A percentile compares a stretch with the other conserved stretches of the same genome.
Evolutionary conservation across 805 yeast genomes (phyloP).

Genomic region (Debaryomyces maramus): DNA sequence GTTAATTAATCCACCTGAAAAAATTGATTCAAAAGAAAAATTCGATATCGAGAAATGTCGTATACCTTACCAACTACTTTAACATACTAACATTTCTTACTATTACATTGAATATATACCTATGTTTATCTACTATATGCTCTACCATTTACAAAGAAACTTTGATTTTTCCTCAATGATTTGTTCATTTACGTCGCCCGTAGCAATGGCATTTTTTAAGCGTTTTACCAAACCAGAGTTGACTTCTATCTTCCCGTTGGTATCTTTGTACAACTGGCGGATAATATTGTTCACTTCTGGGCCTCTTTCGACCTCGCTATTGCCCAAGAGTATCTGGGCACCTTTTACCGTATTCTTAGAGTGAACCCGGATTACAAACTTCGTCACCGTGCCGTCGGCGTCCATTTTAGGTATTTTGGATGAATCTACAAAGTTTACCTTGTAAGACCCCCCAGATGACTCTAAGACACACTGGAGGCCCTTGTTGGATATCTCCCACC

Average conservation of each 20-base stretch:
- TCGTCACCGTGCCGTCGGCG: not conserved
- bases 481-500: slow-evolving; percentile 2
- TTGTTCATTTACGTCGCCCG: slow-evolving; percentile 11
- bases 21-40: not conserved
- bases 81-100: too few relatives aligned
- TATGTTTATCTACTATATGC: not conserved
- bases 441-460: not conserved
- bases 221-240: slow-evolving; percentile 8
- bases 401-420: too few relatives aligned
- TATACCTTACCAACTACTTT: not conserved
- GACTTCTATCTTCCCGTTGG: slow-evolving; percentile 11
- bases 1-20: not conserved
- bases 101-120: too few relatives aligned
- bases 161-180: slow-evolving; percentile 12
- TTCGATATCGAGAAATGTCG: slow-evolving; percentile 1
- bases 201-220: slow-evolving; percentile 9
- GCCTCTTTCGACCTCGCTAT: not conserved
- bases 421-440: not conserved
- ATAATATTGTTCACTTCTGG: slow-evolving; percentile 8
- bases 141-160: slow-evolving; percentile 8
- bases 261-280: slow-evolving; percentile 10
- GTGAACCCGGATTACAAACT: slow-evolving; percentile 8
- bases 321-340: not conserved
- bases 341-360: slow-evolving; percentile 8
- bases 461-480: not conserved